Base-by-base conservation (phyloP, 2,329 filamentous ascomycete genomes). In the Neofusicoccum laricinum region DNA sequence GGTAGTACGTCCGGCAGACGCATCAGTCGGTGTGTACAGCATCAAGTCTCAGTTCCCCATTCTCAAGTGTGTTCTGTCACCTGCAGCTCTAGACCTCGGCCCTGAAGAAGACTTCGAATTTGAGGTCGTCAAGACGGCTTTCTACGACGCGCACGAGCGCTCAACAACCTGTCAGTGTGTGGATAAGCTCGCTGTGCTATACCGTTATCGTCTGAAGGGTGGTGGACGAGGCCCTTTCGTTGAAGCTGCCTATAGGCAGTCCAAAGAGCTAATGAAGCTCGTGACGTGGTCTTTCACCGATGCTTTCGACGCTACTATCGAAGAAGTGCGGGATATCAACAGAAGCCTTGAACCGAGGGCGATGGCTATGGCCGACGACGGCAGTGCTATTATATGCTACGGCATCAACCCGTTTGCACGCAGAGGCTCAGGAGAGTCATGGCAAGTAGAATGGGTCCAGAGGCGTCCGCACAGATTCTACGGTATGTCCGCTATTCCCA, bases 31-130 rank as follows among this genome's bases (percentile, higher is more conserved):
- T 15, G 40, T 64, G 7, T 40, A 57, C 34, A 53, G 40, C 61
- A 57, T 64, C 40, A 61, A 50, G 46, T 49, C 58, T 36, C 43
- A 41, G 2, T 50, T 50, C 10, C 58, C 58, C 3, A 50, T 61
- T 32, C 50, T 64, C 38, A 64, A 57, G 17, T 64, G 61, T 32
- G 34, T 64, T n/a, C 21, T 64, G 38, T 57, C 61, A 11, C 61
- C 61, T 11, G 10, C 32, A 19, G 40, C 30, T 8, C 50, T 64
- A 30, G 40, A 30, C 12, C 30, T 64, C n/a, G 61, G 19, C 2
- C 40, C 41, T 30, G 32, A 46, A 30, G 61, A 55, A 19, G 61
- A 64, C 15, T 49, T 64, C 25, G 7, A 46, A 19, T 64, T 57
- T 32, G 43, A 49, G 25, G 61, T 64, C 8, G 15, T 64, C 11